Percentiles rank a stretch among this genome's conserved stretches.
phyloP scores from a whole-genome alignment of 2,329 filamentous ascomycete species.

The Emericellopsis cladophorae region DNA sequence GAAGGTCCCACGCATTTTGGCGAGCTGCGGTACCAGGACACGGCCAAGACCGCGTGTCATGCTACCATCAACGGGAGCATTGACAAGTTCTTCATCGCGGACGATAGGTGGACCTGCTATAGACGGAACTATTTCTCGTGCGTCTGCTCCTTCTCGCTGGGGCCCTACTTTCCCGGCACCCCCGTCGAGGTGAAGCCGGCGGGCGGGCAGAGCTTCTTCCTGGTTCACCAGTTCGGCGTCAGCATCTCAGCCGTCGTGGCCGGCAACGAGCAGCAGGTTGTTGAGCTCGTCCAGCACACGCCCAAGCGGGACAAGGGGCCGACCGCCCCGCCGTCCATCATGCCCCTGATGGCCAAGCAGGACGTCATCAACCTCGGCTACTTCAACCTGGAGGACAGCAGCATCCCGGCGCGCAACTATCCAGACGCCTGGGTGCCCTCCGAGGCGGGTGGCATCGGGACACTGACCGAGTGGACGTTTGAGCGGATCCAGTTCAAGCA shows the following conservation, averaged over 20 bases:
- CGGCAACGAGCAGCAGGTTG: constrained; percentile 59
- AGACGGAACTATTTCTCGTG: constrained; percentile 85
- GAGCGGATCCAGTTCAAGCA: constrained; percentile 93
- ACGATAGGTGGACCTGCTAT: constrained; percentile 86
- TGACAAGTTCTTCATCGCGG: constrained; percentile 76
- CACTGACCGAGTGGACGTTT: constrained; percentile 50
- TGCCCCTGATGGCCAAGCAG: constrained; percentile 52
- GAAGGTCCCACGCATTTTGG: constrained; percentile 37
- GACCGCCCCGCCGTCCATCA: constrained; percentile 57
- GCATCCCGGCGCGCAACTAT: constrained; percentile 14
- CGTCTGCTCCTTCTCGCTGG: constrained; percentile 62
- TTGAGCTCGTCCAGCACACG: constrained; percentile 82
- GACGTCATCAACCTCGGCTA: too few relatives aligned
- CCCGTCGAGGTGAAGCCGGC: constrained; percentile 37
- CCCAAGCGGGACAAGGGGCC: constrained; percentile 86
- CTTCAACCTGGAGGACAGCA: not conserved
- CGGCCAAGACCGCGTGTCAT: constrained; percentile 37
- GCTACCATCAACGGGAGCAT: constrained; percentile 69
- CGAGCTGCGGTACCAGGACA: constrained; percentile 48
- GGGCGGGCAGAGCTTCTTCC: constrained; percentile 33
- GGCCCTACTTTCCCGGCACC: constrained; percentile 37
- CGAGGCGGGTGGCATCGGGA: constrained; percentile 18
- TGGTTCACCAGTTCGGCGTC: constrained; percentile 67
- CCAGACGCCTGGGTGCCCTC: constrained; percentile 24
- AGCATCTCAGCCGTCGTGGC: constrained; percentile 75